Evolutionary conservation across 192 early-diverging fungal species (phyloP).

Genomic region (Gryganskiella cystojenkinii): DNA sequence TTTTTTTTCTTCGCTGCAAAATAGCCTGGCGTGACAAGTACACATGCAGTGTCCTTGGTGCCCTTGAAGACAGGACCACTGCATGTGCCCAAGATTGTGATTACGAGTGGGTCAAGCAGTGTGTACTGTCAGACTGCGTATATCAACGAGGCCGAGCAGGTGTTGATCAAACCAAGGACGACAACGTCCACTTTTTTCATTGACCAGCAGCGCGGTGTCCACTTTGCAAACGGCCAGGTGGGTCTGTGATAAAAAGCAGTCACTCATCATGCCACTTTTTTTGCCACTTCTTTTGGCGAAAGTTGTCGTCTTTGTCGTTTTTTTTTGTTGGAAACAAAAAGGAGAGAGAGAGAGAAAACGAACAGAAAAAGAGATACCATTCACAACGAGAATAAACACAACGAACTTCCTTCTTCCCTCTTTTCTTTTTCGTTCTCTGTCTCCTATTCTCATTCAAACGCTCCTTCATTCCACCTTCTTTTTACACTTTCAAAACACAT

Average conservation of each 20-base stretch:
- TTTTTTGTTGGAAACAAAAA: too few relatives aligned
- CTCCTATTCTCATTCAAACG: too few relatives aligned
- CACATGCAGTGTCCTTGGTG: slow-evolving; percentile 63
- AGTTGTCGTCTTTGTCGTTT: too few relatives aligned
- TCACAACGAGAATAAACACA: too few relatives aligned
- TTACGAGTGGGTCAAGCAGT: slow-evolving; percentile 52
- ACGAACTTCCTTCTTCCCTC: too few relatives aligned
- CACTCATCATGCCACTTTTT: too few relatives aligned
- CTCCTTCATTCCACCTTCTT: too few relatives aligned
- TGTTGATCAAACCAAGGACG: slow-evolving; percentile 65
- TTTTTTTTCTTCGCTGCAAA: not conserved
- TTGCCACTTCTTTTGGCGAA: too few relatives aligned
- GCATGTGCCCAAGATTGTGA: slow-evolving; percentile 60
- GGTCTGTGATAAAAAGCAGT: slow-evolving; percentile 19
- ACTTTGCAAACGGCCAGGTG: slow-evolving; percentile 27
- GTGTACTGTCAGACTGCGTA: slow-evolving; percentile 63
- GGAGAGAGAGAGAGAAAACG: too few relatives aligned
- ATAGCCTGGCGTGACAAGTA: slow-evolving; percentile 61
- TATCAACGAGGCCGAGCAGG: slow-evolving; percentile 67
- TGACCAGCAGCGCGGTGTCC: slow-evolving; percentile 65
- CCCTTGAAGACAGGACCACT: slow-evolving; percentile 70
- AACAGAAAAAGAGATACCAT: too few relatives aligned
- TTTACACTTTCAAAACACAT: too few relatives aligned
- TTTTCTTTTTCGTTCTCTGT: too few relatives aligned
- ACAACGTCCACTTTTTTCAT: slow-evolving; percentile 69